A percentile compares a stretch with the other conserved stretches of the same genome.
phyloP scores from a whole-genome alignment of 2,329 filamentous ascomycete species.

The Onygena corvina region DNA sequence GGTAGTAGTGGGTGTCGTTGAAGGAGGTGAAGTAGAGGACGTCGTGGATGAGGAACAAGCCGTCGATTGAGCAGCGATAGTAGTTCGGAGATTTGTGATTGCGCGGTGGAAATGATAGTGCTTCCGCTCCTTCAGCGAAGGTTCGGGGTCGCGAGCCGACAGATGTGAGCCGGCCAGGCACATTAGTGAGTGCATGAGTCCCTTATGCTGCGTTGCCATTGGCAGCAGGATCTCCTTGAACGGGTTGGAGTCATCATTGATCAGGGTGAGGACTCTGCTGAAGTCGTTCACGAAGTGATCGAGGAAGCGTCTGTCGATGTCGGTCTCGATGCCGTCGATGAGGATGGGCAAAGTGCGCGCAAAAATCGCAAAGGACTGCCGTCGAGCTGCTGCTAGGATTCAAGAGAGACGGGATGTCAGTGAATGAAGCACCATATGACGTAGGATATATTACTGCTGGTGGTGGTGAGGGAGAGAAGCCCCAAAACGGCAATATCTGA shows the following conservation, averaged over 20 bases:
- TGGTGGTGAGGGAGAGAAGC: background rate
- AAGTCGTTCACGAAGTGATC: slow-evolving; percentile 71
- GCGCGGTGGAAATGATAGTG: slow-evolving; percentile 41
- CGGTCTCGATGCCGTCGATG: slow-evolving; percentile 69
- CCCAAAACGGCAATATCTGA: slow-evolving; percentile 6
- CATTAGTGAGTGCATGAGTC: slow-evolving; percentile 82
- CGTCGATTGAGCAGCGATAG: slow-evolving; percentile 24
- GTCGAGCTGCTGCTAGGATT: slow-evolving; percentile 26
- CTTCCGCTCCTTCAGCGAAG: slow-evolving; percentile 43
- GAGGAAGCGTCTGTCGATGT: slow-evolving; percentile 67
- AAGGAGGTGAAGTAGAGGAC: background rate
- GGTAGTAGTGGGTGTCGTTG: background rate
- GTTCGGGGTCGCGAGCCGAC: slow-evolving; percentile 40
- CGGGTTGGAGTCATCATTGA: slow-evolving; percentile 68
- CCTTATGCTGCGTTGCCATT: slow-evolving; percentile 65
- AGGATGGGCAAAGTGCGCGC: slow-evolving; percentile 45
- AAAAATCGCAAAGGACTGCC: slow-evolving; percentile 24
- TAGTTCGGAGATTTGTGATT: slow-evolving; percentile 31
- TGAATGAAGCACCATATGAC: slow-evolving; percentile 1
- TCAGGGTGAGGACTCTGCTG: slow-evolving; percentile 68
- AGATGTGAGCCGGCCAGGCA: slow-evolving; percentile 69
- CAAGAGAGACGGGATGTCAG: background rate
- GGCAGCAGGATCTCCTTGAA: slow-evolving; percentile 76
- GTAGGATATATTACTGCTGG: background rate
- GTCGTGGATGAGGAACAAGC: slow-evolving; percentile 11